Evolutionary conservation across 2,329 filamentous ascomycete species (phyloP), one percentile per base, ranked within the genome.

Genomic region (Hymenoscyphus scutula): DNA sequence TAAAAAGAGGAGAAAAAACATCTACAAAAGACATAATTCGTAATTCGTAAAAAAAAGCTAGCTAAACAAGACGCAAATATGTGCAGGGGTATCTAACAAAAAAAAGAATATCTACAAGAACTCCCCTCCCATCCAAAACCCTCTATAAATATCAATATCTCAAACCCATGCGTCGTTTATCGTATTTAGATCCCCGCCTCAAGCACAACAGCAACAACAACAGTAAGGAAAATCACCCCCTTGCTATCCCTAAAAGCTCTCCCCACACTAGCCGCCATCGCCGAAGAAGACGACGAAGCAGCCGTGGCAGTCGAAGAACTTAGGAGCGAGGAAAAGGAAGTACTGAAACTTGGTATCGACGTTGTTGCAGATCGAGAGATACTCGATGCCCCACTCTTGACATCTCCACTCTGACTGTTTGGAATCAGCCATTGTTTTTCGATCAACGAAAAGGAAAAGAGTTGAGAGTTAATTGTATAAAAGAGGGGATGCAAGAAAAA

Each of bases 211-310:
- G 53, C 53, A 56, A 37, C 17, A 15, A 37, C 29, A 37, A 56
- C n/a, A 17, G n/a, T 37, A 19, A 56, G 29, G 6, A 56, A 32
- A 32, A 56, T 13, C 10, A 56, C 29, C 17, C 53, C 53, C 17
- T n/a, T 56, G 19, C 53, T 56, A 29, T 56, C 30, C 29, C 53
- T 56, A n/a, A 32, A 56, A 32, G 32, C 29, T 37, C 53, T 56
- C 29, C 53, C 53, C 11, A 37, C 30, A 23, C 32, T 56, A 32
- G 29, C 53, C 5, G 53, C 53, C 15, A 37, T 30, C 53, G 30
- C 32, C 29, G 53, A 34, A 19, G 29, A 34, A 6, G 53, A 30
- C 27, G 32, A 6, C n/a, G 32, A 32, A 32, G 29, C 53, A 56
- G 29, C 19, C 53, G 30, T 56, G 1, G 29, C 19, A 51, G 45